Conservation (phyloP, 768 basidiomycete genomes). For the Harrya chromipes region DNA sequence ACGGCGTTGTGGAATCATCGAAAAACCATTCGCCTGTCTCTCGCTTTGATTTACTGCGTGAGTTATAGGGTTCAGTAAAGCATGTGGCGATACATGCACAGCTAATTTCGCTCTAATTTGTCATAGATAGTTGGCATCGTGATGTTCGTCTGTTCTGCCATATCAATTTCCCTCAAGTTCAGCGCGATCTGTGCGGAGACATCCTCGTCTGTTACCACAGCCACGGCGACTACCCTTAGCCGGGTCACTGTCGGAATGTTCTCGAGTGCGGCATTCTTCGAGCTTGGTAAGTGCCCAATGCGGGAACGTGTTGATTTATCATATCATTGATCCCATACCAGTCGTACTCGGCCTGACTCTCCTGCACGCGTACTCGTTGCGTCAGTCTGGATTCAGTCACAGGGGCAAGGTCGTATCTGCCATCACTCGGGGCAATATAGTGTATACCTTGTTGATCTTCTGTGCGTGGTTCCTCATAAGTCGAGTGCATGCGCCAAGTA, state of each 20-base stretch:
- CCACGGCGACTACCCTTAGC: constrained; percentile 2
- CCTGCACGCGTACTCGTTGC: not conserved
- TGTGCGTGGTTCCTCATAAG: not conserved
- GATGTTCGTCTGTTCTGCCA: constrained; percentile 4
- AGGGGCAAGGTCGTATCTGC: not conserved
- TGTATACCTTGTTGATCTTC: constrained; percentile 9
- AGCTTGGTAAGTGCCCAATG: constrained; percentile 5
- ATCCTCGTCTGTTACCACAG: not conserved
- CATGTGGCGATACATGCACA: not conserved
- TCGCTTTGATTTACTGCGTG: not conserved
- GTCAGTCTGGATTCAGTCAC: not conserved
- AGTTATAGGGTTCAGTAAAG: not conserved
- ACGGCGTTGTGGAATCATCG: constrained; percentile 6
- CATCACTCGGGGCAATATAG: constrained; percentile 6
- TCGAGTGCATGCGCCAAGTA: too few relatives aligned
- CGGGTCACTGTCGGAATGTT: constrained; percentile 6
- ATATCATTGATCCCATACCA: not conserved
- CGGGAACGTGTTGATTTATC: not conserved
- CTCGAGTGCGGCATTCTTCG: constrained; percentile 10
- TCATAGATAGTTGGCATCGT: not conserved
- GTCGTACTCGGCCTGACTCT: constrained; percentile 9
- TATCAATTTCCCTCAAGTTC: constrained; percentile 7
- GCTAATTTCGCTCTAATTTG: not conserved
- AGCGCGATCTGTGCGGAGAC: constrained; percentile 2
- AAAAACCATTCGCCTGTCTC: not conserved